phyloP scores from a whole-genome alignment of 768 basidiomycete species.

The Pulveroboletus frians region DNA sequence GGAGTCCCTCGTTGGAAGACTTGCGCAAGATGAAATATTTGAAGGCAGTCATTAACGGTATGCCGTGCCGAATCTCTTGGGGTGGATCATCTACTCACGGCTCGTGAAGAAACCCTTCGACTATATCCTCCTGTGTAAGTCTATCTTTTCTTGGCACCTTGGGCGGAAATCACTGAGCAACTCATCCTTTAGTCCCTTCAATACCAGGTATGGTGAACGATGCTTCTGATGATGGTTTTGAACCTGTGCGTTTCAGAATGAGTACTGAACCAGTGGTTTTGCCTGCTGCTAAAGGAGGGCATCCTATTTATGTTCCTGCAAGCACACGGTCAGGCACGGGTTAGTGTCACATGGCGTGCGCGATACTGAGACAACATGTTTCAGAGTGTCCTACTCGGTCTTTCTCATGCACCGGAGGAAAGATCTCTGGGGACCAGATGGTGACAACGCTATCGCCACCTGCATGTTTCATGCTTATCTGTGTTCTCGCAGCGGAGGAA shows the following conservation, averaged over 20 bases:
- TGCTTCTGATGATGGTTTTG: neutral
- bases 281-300: conserved; percentile 20
- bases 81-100: neutral
- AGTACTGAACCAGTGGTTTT: conserved; percentile 19
- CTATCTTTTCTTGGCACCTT: neutral
- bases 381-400: conserved; percentile 43
- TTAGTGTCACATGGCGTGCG: neutral
- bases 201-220: conserved; percentile 12
- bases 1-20: conserved; percentile 29
- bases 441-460: conserved; percentile 23
- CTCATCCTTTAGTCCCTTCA: conserved; percentile 18
- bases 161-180: neutral
- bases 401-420: conserved; percentile 55
- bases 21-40: conserved; percentile 38
- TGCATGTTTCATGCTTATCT: neutral
- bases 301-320: conserved; percentile 31
- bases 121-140: conserved; percentile 30
- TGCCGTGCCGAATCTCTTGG: neutral
- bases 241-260: conserved; percentile 14
- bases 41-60: conserved; percentile 35
- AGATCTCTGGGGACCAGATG: conserved; percentile 67
- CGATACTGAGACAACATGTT: neutral
- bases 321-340: conserved; percentile 22
- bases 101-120: conserved; percentile 26
- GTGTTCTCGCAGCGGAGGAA: conserved; percentile 36